Percentiles rank a stretch among this genome's conserved stretches.
Evolutionary conservation across 2,329 filamentous ascomycete species (phyloP).

Genomic region (Tetracladium maxilliforme): DNA sequence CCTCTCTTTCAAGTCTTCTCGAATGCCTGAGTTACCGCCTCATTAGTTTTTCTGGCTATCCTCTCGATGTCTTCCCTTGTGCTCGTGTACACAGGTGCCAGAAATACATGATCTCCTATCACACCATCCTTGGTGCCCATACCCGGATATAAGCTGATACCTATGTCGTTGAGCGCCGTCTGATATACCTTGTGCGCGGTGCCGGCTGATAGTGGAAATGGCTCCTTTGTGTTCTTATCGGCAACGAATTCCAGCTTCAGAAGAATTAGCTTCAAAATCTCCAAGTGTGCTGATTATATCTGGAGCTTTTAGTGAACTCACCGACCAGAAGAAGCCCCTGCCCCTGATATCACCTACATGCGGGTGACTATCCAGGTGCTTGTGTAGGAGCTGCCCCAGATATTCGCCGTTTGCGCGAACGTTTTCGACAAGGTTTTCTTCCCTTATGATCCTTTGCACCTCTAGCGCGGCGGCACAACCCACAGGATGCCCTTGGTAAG

Average conservation of each 20-base stretch:
- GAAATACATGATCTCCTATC: slow-evolving; percentile 34
- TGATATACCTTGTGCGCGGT: slow-evolving; percentile 16
- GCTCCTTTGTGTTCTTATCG: slow-evolving; percentile 35
- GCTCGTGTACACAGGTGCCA: slow-evolving; percentile 36
- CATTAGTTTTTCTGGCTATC: slow-evolving; percentile 24
- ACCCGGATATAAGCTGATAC: slow-evolving; percentile 36
- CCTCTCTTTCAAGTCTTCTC: too few species aligned
- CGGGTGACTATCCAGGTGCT: slow-evolving; percentile 24
- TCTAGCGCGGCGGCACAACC: slow-evolving; percentile 36
- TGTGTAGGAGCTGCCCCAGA: slow-evolving; percentile 23
- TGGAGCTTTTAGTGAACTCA: slow-evolving; percentile 20
- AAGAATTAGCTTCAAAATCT: slow-evolving; percentile 7
- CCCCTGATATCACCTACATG: slow-evolving; percentile 43
- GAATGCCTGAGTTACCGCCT: too few species aligned
- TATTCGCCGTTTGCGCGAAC: slow-evolving; percentile 21
- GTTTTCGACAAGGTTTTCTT: slow-evolving; percentile 31
- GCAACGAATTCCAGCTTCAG: slow-evolving; percentile 40
- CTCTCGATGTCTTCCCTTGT: slow-evolving; percentile 27
- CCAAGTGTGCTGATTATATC: background rate
- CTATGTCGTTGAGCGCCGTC: slow-evolving; percentile 27
- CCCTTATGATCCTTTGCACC: slow-evolving; percentile 33
- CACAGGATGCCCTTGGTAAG: slow-evolving; percentile 38
- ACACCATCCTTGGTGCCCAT: slow-evolving; percentile 31
- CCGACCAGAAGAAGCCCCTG: slow-evolving; percentile 41
- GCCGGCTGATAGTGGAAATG: slow-evolving; percentile 26